Conservation (phyloP, 2,329 filamentous ascomycete genomes). For the Calonectria ilicicola region DNA sequence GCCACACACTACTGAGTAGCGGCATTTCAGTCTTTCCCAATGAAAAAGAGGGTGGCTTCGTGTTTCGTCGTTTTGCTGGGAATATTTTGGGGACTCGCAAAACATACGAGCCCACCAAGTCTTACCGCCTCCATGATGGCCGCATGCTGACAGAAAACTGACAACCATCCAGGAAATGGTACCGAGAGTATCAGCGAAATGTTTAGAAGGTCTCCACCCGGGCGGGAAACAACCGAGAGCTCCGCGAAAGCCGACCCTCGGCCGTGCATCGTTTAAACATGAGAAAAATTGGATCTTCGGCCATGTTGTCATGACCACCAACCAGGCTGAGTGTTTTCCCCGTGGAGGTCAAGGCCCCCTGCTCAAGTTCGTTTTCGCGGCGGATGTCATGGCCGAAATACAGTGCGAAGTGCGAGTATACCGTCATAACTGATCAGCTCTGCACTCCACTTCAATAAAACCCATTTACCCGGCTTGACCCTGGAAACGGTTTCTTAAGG, state of each 20-base stretch:
- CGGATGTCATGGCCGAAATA: background rate
- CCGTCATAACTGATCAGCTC: constrained; percentile 1
- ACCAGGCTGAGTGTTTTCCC: constrained; percentile 16
- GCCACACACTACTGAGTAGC: constrained; percentile 12
- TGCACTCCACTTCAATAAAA: constrained; percentile 1
- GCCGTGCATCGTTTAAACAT: background rate
- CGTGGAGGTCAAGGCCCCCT: constrained; percentile 10
- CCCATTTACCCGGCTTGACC: constrained; percentile 1
- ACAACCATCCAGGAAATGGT: constrained; percentile 1
- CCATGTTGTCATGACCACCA: background rate
- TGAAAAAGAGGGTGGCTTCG: background rate
- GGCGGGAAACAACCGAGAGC: background rate
- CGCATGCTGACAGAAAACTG: constrained; percentile 4
- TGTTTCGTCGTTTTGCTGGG: background rate
- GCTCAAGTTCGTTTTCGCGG: background rate
- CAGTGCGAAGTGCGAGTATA: background rate
- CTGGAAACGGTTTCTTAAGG: background rate
- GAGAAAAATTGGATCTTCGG: constrained; percentile 9
- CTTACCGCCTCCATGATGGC: constrained; percentile 24
- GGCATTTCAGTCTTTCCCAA: background rate
- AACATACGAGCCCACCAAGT: constrained; percentile 25
- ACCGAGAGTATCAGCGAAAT: constrained; percentile 20
- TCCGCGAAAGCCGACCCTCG: constrained; percentile 10
- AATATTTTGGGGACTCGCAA: constrained; percentile 18
- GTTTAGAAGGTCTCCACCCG: background rate